Evolutionary conservation across 148 eudicot species (phyloP), one percentile per base, ranked within the genome.

Genomic region (Bassia scoparia): DNA sequence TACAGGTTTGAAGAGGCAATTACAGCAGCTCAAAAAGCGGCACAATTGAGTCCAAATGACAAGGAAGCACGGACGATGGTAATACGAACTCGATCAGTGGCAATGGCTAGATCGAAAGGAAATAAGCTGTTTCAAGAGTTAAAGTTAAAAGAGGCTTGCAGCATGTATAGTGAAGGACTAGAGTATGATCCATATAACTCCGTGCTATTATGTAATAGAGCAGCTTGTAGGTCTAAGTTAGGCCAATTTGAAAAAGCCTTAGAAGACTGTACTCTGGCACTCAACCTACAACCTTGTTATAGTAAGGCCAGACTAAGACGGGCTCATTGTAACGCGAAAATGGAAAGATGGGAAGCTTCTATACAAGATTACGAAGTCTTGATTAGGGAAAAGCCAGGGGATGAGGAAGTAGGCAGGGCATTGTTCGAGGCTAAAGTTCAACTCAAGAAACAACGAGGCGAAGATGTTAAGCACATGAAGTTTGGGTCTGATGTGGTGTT

Each of bases 1-100:
- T 37, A 16, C 77, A 91, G 94, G 79, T 85, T 88, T 82, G 96
- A 92, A 73, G 93, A 89, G 52, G 97, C 96, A 2, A 75, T 88
- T 66, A 69, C 74, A 71, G 83, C 77, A 65, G 83, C 84, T 63
- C 79, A 84, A 26, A 54, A 73, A 24, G 91, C 96, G 18, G 80
- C 64, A 64, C 75, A 52, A 60, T 79, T 85, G 5, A 81, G 87
- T 75, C 77, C 87, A 56, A 79, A 74, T 20, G 67, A 78, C 64
- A 73, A 76, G 56, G 85, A 79, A 61, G 64, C 75, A 10, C 74
- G 67, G 12, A 56, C 71, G 20, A 68, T 75, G 34, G 58, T 78
- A 27, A 81, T 75, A 74, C 87, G 74, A 73, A 67, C 78, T 33
- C 79, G 67, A 59, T 77, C 83, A 16, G 72, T 88, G 66, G 78